phyloP scores from a whole-genome alignment of 768 basidiomycete species.

The Gymnopilus dilepis region DNA sequence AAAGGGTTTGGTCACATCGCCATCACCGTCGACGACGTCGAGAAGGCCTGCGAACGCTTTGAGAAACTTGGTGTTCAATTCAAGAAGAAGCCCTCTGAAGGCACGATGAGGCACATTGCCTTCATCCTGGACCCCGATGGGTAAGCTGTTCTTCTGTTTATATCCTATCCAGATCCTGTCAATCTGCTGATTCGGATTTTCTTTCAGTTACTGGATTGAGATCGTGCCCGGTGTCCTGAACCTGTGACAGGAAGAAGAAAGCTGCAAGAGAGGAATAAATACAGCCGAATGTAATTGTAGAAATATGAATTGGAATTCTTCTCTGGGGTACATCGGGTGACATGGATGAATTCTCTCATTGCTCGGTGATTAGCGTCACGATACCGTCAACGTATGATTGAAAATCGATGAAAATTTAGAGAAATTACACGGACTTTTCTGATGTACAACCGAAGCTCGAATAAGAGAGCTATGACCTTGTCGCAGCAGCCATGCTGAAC shows the following conservation, averaged over 20 bases:
- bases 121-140: slow-evolving; percentile 89
- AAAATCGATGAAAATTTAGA: too few species aligned
- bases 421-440: too few species aligned
- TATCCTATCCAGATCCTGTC: too few species aligned
- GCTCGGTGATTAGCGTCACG: too few species aligned
- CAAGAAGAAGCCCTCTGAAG: slow-evolving; percentile 87
- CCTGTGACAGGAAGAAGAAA: not conserved
- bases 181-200: not conserved
- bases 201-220: slow-evolving; percentile 63
- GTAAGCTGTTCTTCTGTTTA: slow-evolving; percentile 44
- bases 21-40: slow-evolving; percentile 81
- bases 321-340: too few species aligned
- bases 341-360: too few species aligned
- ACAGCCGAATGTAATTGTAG: too few species aligned
- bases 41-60: slow-evolving; percentile 83
- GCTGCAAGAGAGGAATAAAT: not conserved
- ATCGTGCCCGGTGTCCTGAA: slow-evolving; percentile 43
- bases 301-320: too few species aligned
- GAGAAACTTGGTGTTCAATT: slow-evolving; percentile 81
- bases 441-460: too few species aligned
- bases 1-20: slow-evolving; percentile 89
- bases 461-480: too few species aligned
- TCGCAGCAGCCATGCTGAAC: not conserved
- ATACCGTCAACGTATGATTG: too few species aligned
- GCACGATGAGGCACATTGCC: slow-evolving; percentile 85